Conservation (phyloP, 495 filamentous ascomycete genomes). For the Xanthoparmelia taractica region DNA sequence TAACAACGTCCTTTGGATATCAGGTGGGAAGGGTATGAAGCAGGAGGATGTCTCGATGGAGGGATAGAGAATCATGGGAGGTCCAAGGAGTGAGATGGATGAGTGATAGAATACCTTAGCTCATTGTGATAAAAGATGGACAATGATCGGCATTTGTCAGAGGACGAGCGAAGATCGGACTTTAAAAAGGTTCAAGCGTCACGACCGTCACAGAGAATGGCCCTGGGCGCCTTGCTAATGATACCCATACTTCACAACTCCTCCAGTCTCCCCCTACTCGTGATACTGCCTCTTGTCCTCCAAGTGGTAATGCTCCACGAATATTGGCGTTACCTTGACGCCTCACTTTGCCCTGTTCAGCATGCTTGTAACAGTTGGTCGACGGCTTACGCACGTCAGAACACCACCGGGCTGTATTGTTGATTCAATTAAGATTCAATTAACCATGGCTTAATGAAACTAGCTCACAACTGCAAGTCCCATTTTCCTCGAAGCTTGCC, state of each 20-base stretch:
- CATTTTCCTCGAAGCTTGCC: not conserved
- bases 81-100: not conserved
- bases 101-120: not conserved
- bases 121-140: not conserved
- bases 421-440: not conserved
- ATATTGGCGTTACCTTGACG: not conserved
- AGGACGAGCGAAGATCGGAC: not conserved
- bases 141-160: not conserved
- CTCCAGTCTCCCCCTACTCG: not conserved
- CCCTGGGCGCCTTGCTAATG: not conserved
- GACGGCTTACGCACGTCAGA: not conserved
- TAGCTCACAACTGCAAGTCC: not conserved
- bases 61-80: slow-evolving; percentile 15
- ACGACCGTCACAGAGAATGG: not conserved
- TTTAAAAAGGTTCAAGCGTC: slow-evolving; percentile 4
- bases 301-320: not conserved
- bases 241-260: slow-evolving; percentile 3
- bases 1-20: slow-evolving; percentile 96
- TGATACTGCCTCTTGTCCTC: not conserved
- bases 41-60: slow-evolving; percentile 47
- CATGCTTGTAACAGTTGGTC: not conserved
- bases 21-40: slow-evolving; percentile 51
- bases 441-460: not conserved
- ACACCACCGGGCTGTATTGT: not conserved
- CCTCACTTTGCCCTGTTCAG: not conserved